Percentiles rank a stretch among this genome's conserved stretches.
Conservation (phyloP, 306 rosid species). For the Malus fusca region DNA sequence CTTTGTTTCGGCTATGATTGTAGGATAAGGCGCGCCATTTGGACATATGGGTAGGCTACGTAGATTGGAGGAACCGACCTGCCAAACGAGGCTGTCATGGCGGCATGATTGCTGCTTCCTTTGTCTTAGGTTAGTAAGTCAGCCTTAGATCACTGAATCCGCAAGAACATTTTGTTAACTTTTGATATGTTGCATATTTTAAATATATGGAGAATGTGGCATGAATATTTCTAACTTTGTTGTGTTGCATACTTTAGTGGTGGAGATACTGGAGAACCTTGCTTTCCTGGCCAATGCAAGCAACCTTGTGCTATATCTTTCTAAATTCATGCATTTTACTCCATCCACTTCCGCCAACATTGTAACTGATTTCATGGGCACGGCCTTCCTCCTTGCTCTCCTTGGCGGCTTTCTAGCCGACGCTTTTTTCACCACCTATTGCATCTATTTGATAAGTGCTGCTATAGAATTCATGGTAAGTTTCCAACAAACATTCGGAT, state of each 20-base stretch:
- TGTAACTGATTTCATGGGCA: slow-evolving; percentile 85
- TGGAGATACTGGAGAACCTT: slow-evolving; percentile 74
- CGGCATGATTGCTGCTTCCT: slow-evolving; percentile 73
- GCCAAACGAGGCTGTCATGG: slow-evolving; percentile 58
- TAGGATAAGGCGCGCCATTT: slow-evolving; percentile 47
- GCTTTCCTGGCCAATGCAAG: slow-evolving; percentile 81
- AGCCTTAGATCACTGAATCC: not conserved
- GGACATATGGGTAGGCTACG: slow-evolving; percentile 59
- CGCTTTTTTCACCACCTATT: slow-evolving; percentile 57
- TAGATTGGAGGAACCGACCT: slow-evolving; percentile 75
- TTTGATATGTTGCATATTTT: not conserved
- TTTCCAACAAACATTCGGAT: not conserved
- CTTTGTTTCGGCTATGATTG: slow-evolving; percentile 6
- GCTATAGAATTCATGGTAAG: slow-evolving; percentile 61
- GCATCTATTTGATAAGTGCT: slow-evolving; percentile 53
- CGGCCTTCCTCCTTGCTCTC: slow-evolving; percentile 73
- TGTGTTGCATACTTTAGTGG: slow-evolving; percentile 28
- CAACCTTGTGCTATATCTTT: slow-evolving; percentile 63
- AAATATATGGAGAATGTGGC: not conserved
- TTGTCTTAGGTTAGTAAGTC: slow-evolving; percentile 51
- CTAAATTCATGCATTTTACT: slow-evolving; percentile 59
- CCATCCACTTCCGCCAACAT: slow-evolving; percentile 56
- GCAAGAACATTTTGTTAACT: not conserved
- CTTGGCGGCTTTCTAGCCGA: slow-evolving; percentile 86
- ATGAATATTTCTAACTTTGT: not conserved